Evolutionary conservation across 73 alveolate species (phyloP).

Genomic region (Paramecium sonneborni): DNA sequence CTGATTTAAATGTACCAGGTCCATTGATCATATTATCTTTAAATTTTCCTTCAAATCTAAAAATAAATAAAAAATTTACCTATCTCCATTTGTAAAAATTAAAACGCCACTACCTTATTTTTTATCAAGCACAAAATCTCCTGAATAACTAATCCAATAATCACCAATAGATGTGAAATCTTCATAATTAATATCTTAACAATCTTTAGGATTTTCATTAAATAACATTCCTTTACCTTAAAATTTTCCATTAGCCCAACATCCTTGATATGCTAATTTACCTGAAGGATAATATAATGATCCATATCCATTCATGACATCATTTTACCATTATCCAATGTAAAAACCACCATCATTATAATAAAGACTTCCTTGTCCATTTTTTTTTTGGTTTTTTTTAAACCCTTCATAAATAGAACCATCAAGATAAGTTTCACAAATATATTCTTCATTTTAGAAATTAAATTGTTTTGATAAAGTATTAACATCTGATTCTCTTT

Average conservation of each 20-base stretch:
- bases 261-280: constrained; percentile 33
- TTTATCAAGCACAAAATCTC: neutral
- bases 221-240: constrained; percentile 43
- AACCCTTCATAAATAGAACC: constrained; percentile 51
- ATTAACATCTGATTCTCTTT: neutral
- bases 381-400: neutral
- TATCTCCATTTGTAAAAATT: constrained; percentile 28
- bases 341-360: constrained; percentile 18
- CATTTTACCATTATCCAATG: constrained; percentile 49
- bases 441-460: constrained; percentile 22
- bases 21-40: constrained; percentile 17
- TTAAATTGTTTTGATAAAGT: neutral
- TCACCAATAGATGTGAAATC: neutral
- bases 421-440: constrained; percentile 37
- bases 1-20: constrained; percentile 23
- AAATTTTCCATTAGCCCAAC: constrained; percentile 15
- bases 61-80: neutral
- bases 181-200: constrained; percentile 2
- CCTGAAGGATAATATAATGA: constrained; percentile 54
- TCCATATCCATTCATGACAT: constrained; percentile 38
- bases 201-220: constrained; percentile 25
- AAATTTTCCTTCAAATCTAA: constrained; percentile 42
- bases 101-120: constrained; percentile 42
- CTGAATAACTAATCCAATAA: constrained; percentile 34
- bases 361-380: constrained; percentile 37